Conservation (phyloP, 2,329 filamentous ascomycete species). For the Colletotrichum lini region DNA sequence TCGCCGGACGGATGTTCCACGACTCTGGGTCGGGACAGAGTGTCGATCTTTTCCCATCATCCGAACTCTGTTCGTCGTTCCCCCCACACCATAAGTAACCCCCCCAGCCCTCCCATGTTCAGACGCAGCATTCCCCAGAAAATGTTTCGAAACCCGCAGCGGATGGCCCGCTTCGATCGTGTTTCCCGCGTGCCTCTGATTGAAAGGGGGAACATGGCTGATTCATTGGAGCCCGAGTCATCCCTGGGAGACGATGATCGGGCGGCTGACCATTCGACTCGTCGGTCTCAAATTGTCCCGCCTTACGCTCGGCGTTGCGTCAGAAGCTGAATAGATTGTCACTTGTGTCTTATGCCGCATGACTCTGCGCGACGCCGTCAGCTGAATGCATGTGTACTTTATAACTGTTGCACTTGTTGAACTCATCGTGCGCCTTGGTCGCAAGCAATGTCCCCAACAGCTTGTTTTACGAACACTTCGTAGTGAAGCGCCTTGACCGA, state of each 20-base stretch:
- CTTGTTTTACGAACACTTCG: not conserved
- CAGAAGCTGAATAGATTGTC: not conserved
- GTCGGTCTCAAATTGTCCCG: slow-evolving; percentile 20
- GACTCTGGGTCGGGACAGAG: not conserved
- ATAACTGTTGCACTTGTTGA: not conserved
- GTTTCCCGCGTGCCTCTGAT: not conserved
- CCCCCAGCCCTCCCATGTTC: not conserved
- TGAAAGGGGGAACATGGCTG: not conserved
- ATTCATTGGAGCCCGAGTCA: not conserved
- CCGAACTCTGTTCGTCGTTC: slow-evolving; percentile 26
- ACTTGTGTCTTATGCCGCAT: not conserved
- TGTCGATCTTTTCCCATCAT: slow-evolving; percentile 28
- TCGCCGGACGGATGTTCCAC: slow-evolving; percentile 9
- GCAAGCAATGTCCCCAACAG: no score
- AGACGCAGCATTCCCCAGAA: slow-evolving; percentile 22
- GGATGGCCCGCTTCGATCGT: not conserved
- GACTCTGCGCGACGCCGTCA: not conserved
- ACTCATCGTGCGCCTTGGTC: no score
- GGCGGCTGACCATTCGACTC: not conserved
- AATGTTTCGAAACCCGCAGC: slow-evolving; percentile 24
- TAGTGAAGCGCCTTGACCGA: not conserved
- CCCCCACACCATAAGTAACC: no score
- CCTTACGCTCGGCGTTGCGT: not conserved
- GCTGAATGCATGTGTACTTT: not conserved
- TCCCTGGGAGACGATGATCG: not conserved